Percentiles rank a stretch among this genome's conserved stretches.
Conservation (phyloP, 441 rosid genomes). For the Lepidium campestre region DNA sequence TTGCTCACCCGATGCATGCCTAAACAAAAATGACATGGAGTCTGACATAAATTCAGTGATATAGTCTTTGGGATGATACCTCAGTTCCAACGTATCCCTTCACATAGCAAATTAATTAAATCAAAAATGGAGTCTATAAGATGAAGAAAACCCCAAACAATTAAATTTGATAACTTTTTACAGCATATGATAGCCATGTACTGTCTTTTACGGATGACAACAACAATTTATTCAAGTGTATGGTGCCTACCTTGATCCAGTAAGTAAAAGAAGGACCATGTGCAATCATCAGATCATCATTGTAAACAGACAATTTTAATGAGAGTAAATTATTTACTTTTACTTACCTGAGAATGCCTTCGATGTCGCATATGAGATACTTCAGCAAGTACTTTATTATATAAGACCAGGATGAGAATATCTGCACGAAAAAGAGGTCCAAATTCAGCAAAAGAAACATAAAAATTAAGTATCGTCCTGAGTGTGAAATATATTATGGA, state of each 20-base stretch:
- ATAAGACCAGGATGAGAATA: constrained; percentile 70
- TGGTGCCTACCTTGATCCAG: not conserved
- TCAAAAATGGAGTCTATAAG: not conserved
- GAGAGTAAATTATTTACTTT: constrained; percentile 8
- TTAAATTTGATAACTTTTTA: not conserved
- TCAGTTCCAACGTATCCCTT: constrained; percentile 64
- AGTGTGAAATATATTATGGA: not conserved
- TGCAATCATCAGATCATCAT: not conserved
- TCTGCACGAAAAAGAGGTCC: constrained; percentile 41
- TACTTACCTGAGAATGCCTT: constrained; percentile 59
- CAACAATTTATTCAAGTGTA: not conserved
- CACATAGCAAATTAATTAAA: constrained; percentile 22
- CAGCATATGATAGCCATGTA: not conserved
- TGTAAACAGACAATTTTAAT: constrained; percentile 1
- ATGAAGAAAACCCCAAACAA: not conserved
- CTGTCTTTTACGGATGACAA: not conserved
- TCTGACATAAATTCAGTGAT: constrained; percentile 74
- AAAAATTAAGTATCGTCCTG: not conserved
- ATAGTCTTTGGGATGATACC: constrained; percentile 63
- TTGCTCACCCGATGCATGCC: constrained; percentile 62
- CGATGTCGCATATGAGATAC: constrained; percentile 53
- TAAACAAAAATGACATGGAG: constrained; percentile 80
- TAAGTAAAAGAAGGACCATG: not conserved
- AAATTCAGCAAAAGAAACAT: constrained; percentile 2
- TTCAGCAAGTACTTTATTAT: constrained; percentile 68